Evolutionary conservation across 768 basidiomycete genomes (phyloP).

Genomic region (Crepidotus variabilis): DNA sequence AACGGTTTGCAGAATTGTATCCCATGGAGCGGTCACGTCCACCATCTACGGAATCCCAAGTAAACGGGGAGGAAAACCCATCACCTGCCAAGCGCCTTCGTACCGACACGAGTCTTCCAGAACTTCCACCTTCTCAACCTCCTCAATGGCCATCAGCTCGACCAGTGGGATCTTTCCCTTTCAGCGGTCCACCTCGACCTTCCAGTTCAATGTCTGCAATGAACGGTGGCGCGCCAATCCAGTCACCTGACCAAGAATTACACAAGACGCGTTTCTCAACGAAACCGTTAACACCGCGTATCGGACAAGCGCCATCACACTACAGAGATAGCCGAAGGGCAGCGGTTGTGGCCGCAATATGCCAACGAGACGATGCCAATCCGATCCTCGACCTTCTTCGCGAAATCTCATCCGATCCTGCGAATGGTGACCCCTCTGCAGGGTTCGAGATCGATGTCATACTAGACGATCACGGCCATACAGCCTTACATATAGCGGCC

Average conservation of each 20-base stretch:
- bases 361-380: conserved; percentile 63
- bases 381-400: conserved; percentile 63
- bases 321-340: conserved; percentile 53
- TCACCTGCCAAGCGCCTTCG: conserved; percentile 73
- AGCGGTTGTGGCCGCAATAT: conserved; percentile 63
- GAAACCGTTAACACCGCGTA: conserved; percentile 52
- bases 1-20: conserved; percentile 33
- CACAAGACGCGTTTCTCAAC: conserved; percentile 63
- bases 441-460: conserved; percentile 73
- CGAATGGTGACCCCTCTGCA: conserved; percentile 26
- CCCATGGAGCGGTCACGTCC: conserved; percentile 47
- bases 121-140: conserved; percentile 25
- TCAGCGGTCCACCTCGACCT: conserved; percentile 46
- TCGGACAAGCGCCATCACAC: conserved; percentile 50
- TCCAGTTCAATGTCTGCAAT: conserved; percentile 35
- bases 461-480: conserved; percentile 93
- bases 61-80: conserved; percentile 58
- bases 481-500: conserved; percentile 89
- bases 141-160: conserved; percentile 31
- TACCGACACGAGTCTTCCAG: conserved; percentile 40
- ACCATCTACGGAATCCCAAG: conserved; percentile 43
- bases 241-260: conserved; percentile 37
- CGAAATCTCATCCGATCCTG: conserved; percentile 48
- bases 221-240: conserved; percentile 37
- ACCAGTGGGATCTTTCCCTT: conserved; percentile 20